Evolutionary conservation across 129 eudicot genomes (phyloP), one percentile per base, ranked within the genome.

Genomic region (Artemisia argyi): DNA sequence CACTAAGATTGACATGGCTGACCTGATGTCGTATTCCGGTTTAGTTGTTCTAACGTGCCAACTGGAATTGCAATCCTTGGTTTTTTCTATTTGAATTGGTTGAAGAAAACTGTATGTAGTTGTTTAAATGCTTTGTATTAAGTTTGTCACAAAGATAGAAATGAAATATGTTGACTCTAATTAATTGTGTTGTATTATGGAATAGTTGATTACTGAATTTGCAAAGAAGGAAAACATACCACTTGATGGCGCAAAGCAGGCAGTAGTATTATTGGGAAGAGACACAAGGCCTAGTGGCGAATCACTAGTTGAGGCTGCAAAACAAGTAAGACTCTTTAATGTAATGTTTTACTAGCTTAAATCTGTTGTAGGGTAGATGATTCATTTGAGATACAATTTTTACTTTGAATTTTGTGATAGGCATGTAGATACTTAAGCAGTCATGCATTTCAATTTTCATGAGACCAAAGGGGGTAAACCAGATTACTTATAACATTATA

Each of bases 281-380:
- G 98, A 89, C 72, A 93, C 98, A 28, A 83, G 98, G 80, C 98
- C 98, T 63, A 93, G 98, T 35, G 98, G 98, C 56, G 84, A 75
- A 76, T 76, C 85, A 35, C 92, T 93, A 67, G 53, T 87, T 10
- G 86, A 90, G 51, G 97, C 97, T 73, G 97, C 96, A 71, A 93
- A 90, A 76, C 87, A 87, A 73, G 98, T 93, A 87, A 68, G 79
- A 63, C 54, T 39, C 26, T 32, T 77, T 10, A 9, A 59, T n/a
- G 1, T 76, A 26, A 65, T 26, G 65, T 52, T 14, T 64, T 64
- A 42, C 50, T 17, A 69, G 57, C 5, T 2, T 59, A 20, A 35
- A 20, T 18, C 30, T 5, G 6, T 57, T 57, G 62, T 57, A 8
- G 19, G 35, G 63, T 2, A 11, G 12, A 4, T 58, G 28, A 58